These are phyloP conservation scores for Quillaja saponaria DNA, from an alignment of 306 rosid genomes.

Conservation along the genomic window DNA sequence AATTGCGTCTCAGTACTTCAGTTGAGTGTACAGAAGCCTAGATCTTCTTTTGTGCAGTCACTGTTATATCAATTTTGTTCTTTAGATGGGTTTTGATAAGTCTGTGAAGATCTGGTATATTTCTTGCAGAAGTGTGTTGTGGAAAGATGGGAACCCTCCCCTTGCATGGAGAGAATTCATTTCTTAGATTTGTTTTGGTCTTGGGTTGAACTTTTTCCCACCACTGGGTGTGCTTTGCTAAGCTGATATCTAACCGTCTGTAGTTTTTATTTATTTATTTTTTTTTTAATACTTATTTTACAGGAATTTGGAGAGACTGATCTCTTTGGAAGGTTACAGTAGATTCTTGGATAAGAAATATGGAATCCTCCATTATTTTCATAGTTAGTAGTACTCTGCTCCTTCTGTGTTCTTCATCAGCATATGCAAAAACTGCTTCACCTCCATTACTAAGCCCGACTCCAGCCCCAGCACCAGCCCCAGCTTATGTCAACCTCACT, in stretches of 20 bases:
- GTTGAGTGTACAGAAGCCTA: constrained; percentile 2
- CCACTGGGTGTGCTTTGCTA: background rate
- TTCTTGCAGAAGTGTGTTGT: constrained; percentile 9
- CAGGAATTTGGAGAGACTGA: constrained; percentile 73
- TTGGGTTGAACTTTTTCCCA: constrained; percentile 17
- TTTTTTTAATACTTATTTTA: constrained; percentile 18
- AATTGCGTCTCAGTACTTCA: constrained; percentile 28
- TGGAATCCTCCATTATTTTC: constrained; percentile 57
- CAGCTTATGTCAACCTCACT: constrained; percentile 66
- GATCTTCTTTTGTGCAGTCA: constrained; percentile 33
- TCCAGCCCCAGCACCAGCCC: constrained; percentile 85
- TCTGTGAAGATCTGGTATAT: constrained; percentile 50
- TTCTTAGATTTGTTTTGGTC: constrained; percentile 4
- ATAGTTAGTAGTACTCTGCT: constrained; percentile 46
- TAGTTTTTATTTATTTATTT: no score
- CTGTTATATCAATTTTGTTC: background rate
- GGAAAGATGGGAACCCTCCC: background rate
- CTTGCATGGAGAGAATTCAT: background rate
- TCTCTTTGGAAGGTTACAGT: constrained; percentile 16
- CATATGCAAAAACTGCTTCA: constrained; percentile 63
- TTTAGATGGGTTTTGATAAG: constrained; percentile 11
- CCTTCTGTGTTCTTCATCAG: constrained; percentile 49
- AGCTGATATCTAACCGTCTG: constrained; percentile 35
- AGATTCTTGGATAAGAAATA: constrained; percentile 15
- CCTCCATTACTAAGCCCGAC: constrained; percentile 53